Evolutionary conservation across 176 grass and related monocot species (phyloP), one percentile per base, ranked within the genome.

Genomic region (Phoenix roebelenii): DNA sequence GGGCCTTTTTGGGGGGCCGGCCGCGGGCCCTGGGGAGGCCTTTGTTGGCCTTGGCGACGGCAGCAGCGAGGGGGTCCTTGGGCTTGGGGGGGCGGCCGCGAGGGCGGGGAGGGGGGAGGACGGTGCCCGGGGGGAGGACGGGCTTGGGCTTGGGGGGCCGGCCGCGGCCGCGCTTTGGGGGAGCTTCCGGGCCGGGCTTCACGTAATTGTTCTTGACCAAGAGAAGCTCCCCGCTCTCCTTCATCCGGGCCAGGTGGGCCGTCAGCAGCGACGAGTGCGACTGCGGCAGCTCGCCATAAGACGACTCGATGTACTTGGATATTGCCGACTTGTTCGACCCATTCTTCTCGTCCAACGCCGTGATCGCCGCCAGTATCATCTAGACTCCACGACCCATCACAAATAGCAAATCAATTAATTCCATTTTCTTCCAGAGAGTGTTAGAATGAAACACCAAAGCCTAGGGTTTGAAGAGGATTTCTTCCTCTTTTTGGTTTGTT

Each of bases 281-380:
- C 56, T 58, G 15, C 0, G 86, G 83, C 7, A 83, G 76, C 32
- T 62, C 71, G 7, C 57, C 57, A 58, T 89, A 79, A 52, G 78
- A 83, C 17, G 18, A 52, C 70, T 82, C 80, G 67, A 95, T 84
- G 86, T 83, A 76, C 66, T 58, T 58, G 39, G 86, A 75, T 54
- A 95, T 95, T 16, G 77, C 85, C 65, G 71, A 49, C 72, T 95
- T 89, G 69, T 54, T 84, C 2, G 85, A 81, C 5, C 80, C 80
- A 49, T 16, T 63, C 52, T 76, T 66, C 52, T 79, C 68, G 52
- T 49, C 63, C 26, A 95, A 63, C 23, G 74, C 61, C 16, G 79
- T 75, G 50, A 89, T 74, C 5, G 90, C 86, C 51, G 72, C 73
- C 25, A 95, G 49, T 16, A 95, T 95, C 90, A 95, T 81, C 90